Evolutionary conservation across 176 grass and related monocot species (phyloP), one percentile per base, ranked within the genome.

Genomic region (Oryza rufipogon): DNA sequence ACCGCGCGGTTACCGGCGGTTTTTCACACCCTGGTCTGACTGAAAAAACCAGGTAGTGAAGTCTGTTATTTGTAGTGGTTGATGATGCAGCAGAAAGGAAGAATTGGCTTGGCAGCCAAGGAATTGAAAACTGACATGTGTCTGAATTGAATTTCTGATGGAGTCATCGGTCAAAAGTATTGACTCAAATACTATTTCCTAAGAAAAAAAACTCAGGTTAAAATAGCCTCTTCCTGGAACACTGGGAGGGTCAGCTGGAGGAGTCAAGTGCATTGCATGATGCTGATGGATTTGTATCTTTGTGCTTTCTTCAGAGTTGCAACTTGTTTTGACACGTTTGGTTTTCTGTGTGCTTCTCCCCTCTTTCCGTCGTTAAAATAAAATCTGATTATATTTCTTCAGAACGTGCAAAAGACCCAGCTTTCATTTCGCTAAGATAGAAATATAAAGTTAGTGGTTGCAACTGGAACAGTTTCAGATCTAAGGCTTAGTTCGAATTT

Each of bases 101-200:
- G 25, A 7, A 16, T 22, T 15, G 60, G 51, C 67, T 73, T 88
- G 68, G 74, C 86, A 7, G 67, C 23, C 86, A 88, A 65, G 80
- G 25, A 78, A 71, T 15, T 22, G 32, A 63, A 63, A 49, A 75
- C n/a, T 63, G n/a, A 23, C 58, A 63, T 23, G n/a, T 22, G 70
- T 4, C 38, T 56, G 42, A 73, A 51, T 32, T 56, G 42, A 73
- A 51, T 32, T 9, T 58, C 19, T 58, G 54, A 20, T 15, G 3
- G 28, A 44, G 6, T 61, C 34, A 75, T 25, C 5, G 11, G 71
- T 58, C 58, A 84, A 56, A 56, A 28, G 67, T 4, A 15, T 63
- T 63, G 38, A 58, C 19, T 58, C 54, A 56, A 48, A 26, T 73
- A 32, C 30, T 32, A 16, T 45, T 5, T 46, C 45, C 4, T 15